phyloP scores from a whole-genome alignment of 139 green algal species.

The Pseudopediastrum boryanum region DNA sequence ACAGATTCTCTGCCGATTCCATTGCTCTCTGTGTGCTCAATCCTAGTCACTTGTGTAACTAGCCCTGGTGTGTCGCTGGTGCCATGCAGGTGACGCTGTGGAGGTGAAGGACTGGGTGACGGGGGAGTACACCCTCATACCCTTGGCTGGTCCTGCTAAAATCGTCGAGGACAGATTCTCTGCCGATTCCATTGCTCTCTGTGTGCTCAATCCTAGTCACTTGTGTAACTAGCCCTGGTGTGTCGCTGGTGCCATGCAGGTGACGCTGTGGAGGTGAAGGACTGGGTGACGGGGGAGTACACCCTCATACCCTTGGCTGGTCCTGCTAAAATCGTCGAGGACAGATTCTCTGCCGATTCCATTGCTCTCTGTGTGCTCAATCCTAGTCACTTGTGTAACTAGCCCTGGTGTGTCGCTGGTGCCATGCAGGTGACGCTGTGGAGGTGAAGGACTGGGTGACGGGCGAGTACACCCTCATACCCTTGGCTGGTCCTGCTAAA shows the following conservation, averaged over 20 bases:
- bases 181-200: too few species aligned
- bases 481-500: slow-evolving; percentile 61
- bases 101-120: slow-evolving; percentile 60
- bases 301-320: slow-evolving; percentile 56
- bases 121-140: slow-evolving; percentile 44
- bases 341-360: too few species aligned
- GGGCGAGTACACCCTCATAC: slow-evolving; percentile 44
- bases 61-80: too few species aligned
- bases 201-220: too few species aligned
- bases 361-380: too few species aligned
- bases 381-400: too few species aligned
- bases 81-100: slow-evolving; percentile 55
- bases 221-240: neutral
- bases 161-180: too few species aligned
- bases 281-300: slow-evolving; percentile 52
- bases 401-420: too few species aligned
- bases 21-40: too few species aligned
- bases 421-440: slow-evolving; percentile 55
- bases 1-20: too few species aligned
- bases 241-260: slow-evolving; percentile 24
- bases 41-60: too few species aligned
- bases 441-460: slow-evolving; percentile 60
- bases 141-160: slow-evolving; percentile 61
- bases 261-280: slow-evolving; percentile 54
- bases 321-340: slow-evolving; percentile 54